phyloP scores from a whole-genome alignment of 495 filamentous ascomycete species.

The Hypoxylon trugodes region DNA sequence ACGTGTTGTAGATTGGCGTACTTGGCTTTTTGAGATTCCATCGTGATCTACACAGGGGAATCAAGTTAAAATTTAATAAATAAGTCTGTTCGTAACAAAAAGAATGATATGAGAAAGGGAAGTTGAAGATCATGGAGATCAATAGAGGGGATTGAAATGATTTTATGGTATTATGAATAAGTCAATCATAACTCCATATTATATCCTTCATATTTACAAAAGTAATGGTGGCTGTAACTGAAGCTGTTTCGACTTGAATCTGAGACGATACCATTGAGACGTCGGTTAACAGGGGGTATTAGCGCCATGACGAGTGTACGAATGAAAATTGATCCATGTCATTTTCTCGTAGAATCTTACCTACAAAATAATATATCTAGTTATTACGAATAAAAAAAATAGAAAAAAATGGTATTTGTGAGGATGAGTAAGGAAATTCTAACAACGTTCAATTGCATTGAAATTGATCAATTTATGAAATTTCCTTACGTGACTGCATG shows the following conservation, averaged over 20 bases:
- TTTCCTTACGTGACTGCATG: too few relatives aligned
- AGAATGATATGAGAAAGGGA: conserved; percentile 13
- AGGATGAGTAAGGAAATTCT: too few relatives aligned
- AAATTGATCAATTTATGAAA: background rate
- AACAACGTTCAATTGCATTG: too few relatives aligned
- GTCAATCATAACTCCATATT: conserved; percentile 7
- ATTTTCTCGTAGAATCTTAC: background rate
- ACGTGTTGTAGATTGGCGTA: conserved; percentile 43
- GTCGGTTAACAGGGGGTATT: conserved; percentile 13
- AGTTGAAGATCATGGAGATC: conserved; percentile 27
- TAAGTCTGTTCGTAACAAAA: background rate
- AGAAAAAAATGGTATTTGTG: background rate
- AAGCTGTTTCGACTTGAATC: conserved; percentile 32
- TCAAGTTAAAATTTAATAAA: background rate
- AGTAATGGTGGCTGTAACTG: conserved; percentile 19
- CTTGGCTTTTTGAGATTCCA: conserved; percentile 47
- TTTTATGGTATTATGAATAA: conserved; percentile 16
- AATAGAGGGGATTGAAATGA: background rate
- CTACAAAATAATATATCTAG: background rate
- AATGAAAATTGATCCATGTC: background rate
- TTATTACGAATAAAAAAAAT: background rate
- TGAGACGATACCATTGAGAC: conserved; percentile 19
- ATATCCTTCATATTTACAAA: background rate
- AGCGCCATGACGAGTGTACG: background rate
- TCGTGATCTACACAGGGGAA: conserved; percentile 38